Percentiles rank a stretch among this genome's conserved stretches.
phyloP scores from a whole-genome alignment of 1,139 yeast genomes.

The Pneumocystis wakefieldiae region DNA sequence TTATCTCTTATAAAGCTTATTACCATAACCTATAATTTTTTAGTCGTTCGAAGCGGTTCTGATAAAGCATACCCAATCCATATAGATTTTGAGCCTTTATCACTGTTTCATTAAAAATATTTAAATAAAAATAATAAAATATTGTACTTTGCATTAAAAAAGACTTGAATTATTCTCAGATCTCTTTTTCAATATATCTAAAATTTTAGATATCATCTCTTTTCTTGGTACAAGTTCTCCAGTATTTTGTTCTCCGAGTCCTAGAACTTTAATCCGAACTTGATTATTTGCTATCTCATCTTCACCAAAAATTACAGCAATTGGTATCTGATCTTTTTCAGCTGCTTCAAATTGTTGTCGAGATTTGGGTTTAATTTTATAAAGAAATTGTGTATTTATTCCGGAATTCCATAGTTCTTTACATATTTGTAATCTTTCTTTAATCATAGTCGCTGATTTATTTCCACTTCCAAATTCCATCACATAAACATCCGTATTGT shows the following conservation, averaged over 20 bases:
- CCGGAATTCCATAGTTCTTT: constrained; percentile 76
- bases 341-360: constrained; percentile 97
- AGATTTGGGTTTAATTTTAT: constrained; percentile 82
- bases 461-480: constrained; percentile 99
- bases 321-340: constrained; percentile 78
- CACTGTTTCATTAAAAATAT: too few relatives aligned
- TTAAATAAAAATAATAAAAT: not conserved
- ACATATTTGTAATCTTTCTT: constrained; percentile 79
- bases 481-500: constrained; percentile 80
- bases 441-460: constrained; percentile 81
- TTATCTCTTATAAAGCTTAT: not conserved
- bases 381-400: constrained; percentile 76
- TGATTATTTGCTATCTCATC: constrained; percentile 76
- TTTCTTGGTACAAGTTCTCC: constrained; percentile 62
- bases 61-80: too few relatives aligned
- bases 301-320: constrained; percentile 87
- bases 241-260: constrained; percentile 74
- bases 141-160: not conserved
- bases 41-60: too few relatives aligned
- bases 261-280: constrained; percentile 70
- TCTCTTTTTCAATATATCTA: constrained; percentile 16
- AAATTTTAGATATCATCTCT: constrained; percentile 42
- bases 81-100: too few relatives aligned
- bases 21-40: not conserved
- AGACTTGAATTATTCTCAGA: not conserved